A percentile compares a stretch with the other conserved stretches of the same genome.
phyloP scores from a whole-genome alignment of 83 land plant species.

The Thuja plicata region DNA sequence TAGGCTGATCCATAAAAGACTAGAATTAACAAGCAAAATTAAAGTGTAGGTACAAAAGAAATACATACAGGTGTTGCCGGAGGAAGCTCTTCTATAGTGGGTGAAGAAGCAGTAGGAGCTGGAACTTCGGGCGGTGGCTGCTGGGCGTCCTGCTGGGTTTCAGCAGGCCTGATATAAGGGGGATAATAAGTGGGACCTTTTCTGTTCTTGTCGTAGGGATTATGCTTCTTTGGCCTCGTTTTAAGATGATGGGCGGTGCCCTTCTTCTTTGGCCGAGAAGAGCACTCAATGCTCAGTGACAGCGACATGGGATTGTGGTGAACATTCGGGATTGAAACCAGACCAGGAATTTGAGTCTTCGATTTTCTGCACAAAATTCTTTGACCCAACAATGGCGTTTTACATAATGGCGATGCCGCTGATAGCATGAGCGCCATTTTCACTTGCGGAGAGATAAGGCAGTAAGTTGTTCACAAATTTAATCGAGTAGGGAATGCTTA shows the following conservation, averaged over 20 bases:
- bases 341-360: background rate
- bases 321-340: background rate
- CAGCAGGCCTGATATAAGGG: constrained; percentile 33
- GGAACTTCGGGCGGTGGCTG: background rate
- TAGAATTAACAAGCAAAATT: background rate
- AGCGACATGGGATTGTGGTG: background rate
- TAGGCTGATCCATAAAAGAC: background rate
- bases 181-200: constrained; percentile 45
- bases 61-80: background rate
- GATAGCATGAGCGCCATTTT: background rate
- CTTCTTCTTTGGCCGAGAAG: constrained; percentile 56
- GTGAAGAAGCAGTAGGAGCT: background rate
- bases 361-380: background rate
- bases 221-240: constrained; percentile 53
- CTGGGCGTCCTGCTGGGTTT: background rate
- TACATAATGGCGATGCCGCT: background rate
- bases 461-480: background rate
- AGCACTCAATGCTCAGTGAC: constrained; percentile 28
- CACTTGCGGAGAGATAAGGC: background rate
- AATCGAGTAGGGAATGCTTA: no score
- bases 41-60: background rate
- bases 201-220: constrained; percentile 50
- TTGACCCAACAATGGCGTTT: background rate
- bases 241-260: constrained; percentile 55
- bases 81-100: background rate